Percentiles rank a stretch among this genome's conserved stretches.
These are phyloP conservation scores for Cytospora piceicola DNA, from an alignment of 2,329 filamentous ascomycete species.

Conservation along the genomic window DNA sequence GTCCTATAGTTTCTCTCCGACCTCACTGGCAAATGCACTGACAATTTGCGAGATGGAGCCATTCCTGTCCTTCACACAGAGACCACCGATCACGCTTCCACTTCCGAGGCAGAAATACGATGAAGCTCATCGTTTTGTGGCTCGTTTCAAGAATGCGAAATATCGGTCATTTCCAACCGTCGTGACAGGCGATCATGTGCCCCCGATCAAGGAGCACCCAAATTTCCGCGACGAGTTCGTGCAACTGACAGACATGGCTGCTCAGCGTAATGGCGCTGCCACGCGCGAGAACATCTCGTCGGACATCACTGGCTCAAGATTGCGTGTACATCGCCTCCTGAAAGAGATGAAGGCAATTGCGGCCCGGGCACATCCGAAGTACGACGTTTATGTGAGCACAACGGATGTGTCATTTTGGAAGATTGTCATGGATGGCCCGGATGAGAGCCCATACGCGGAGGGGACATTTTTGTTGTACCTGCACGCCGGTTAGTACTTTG, in stretches of 20 bases:
- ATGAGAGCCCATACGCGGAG: constrained; percentile 45
- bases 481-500: constrained; percentile 52
- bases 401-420: constrained; percentile 46
- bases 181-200: constrained; percentile 6
- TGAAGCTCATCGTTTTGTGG: too few relatives aligned
- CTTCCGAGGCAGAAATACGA: too few relatives aligned
- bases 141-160: background rate
- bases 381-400: constrained; percentile 45
- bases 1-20: constrained; percentile 15
- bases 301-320: background rate
- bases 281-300: too few relatives aligned
- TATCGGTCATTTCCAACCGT: background rate
- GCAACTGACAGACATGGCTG: background rate
- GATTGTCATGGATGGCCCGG: constrained; percentile 41
- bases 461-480: constrained; percentile 77
- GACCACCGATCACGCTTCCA: constrained; percentile 1
- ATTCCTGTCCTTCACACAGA: constrained; percentile 16
- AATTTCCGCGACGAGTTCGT: constrained; percentile 13
- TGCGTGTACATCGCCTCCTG: constrained; percentile 14
- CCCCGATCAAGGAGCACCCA: constrained; percentile 11
- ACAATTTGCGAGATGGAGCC: constrained; percentile 24
- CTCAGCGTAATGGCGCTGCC: background rate
- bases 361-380: constrained; percentile 9
- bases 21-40: constrained; percentile 6
- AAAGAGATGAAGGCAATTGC: constrained; percentile 12